Conservation (phyloP, 108 stramenopile genomes). For the Fragilaria crotonensis region DNA sequence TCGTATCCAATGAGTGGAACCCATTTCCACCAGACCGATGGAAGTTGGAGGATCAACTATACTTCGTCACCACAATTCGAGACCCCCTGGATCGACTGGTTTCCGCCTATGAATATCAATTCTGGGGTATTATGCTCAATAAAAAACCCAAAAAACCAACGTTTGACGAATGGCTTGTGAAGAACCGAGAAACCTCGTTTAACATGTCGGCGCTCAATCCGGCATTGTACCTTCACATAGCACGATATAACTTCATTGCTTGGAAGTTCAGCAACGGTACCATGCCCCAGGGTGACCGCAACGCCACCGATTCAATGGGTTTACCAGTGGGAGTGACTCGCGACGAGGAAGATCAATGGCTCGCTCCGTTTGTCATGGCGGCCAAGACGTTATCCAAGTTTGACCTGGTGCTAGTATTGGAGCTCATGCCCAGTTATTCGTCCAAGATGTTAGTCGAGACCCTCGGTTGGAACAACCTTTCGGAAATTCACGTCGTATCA, state of each 20-base stretch:
- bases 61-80: slow-evolving; percentile 34
- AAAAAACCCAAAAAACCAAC: neutral
- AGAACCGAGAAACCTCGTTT: neutral
- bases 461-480: slow-evolving; percentile 27
- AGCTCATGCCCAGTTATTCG: slow-evolving; percentile 23
- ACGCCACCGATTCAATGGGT: neutral
- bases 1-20: slow-evolving; percentile 43
- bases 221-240: slow-evolving; percentile 12
- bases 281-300: neutral
- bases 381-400: slow-evolving; percentile 18
- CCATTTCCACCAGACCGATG: slow-evolving; percentile 19
- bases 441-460: slow-evolving; percentile 6
- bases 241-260: slow-evolving; percentile 25
- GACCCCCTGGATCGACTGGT: slow-evolving; percentile 41
- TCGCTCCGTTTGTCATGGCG: slow-evolving; percentile 18
- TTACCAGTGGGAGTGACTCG: neutral
- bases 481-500: slow-evolving; percentile 26
- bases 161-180: slow-evolving; percentile 15
- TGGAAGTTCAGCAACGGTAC: slow-evolving; percentile 38
- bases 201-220: neutral
- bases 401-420: slow-evolving; percentile 29
- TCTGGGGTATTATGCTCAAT: slow-evolving; percentile 12
- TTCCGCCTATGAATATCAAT: slow-evolving; percentile 43
- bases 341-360: slow-evolving; percentile 9
- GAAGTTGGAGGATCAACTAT: neutral